Base-by-base conservation (phyloP, 164 flowering plant species). In the Taxillus chinensis region DNA sequence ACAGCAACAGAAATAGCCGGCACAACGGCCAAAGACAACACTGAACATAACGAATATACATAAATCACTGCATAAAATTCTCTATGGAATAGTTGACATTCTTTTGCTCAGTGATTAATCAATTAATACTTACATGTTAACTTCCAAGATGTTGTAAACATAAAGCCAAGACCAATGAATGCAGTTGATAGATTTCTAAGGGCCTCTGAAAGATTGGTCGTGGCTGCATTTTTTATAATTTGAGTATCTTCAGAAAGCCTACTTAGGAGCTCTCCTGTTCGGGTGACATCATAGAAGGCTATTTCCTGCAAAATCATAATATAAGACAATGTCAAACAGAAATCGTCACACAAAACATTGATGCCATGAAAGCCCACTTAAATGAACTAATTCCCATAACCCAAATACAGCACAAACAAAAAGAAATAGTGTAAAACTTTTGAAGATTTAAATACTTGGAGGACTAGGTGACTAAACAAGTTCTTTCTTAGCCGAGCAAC, bases 181-280 rank as follows among this genome's bases (percentile, higher is more conserved):
- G 82, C 86, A 48, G 96, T 89, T 61, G 97, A 53, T 55, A 95
- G 66, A 70, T 85, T 95, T 61, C 89, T 77, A 4, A 95, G 83
- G 45, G 93, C 90, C 75, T 89, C 96, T 7, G 97, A 95, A 49
- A 95, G 89, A 78, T 91, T 95, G 48, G 95, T 83, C 5, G 97
- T 95, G 61, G 99, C 99, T 64, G 97, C 99, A 77, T 86, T 89
- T 69, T 95, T 95, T 67, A 95, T 87, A 69, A 95, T 84, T 68
- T 95, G 97, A 7, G 97, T 89, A 71, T 95, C 99, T 72, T 95
- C 99, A 67, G 99, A 91, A 46, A 95, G 78, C 77, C 99, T 83
- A 70, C 96, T 95, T 39, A 95, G 72, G 68, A 95, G 96, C 78
- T 95, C 97, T 61, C 99, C 96, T 4, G 96, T 91, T 65, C 90